phyloP scores from a whole-genome alignment of 176 grass and related monocot species.

The Areca catechu region DNA sequence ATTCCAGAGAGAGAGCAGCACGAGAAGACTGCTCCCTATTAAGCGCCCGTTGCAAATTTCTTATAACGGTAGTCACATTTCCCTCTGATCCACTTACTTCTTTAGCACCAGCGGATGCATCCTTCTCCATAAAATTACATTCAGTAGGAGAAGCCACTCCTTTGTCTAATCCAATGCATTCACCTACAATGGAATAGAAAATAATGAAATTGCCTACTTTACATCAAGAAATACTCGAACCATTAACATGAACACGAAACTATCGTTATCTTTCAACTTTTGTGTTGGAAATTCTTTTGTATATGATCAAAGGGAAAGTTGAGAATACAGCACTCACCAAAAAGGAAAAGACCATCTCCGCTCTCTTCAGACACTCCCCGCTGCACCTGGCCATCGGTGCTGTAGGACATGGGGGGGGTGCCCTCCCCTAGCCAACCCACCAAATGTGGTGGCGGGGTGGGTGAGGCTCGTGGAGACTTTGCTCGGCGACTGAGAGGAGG shows the following conservation, averaged over 20 bases:
- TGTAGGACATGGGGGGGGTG: not conserved
- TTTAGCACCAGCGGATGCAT: not conserved
- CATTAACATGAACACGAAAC: not conserved
- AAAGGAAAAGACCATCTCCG: not conserved
- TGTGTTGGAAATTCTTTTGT: not conserved
- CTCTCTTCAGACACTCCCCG: not conserved
- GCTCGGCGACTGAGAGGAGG: not conserved
- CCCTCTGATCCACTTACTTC: not conserved
- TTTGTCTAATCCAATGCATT: not conserved
- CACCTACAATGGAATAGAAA: not conserved
- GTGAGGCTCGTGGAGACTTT: not conserved
- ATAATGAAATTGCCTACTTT: no score
- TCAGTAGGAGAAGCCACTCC: constrained; percentile 1
- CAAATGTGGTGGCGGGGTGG: not conserved
- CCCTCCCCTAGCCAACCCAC: not conserved
- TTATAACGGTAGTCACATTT: not conserved
- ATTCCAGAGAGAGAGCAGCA: constrained; percentile 41
- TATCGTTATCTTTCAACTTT: not conserved
- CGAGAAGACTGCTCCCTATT: constrained; percentile 29
- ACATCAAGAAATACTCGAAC: not conserved
- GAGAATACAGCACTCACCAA: not conserved
- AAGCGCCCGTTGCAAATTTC: constrained; percentile 21
- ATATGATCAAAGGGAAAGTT: not conserved
- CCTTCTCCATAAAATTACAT: constrained; percentile 2
- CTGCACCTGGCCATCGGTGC: not conserved